Evolutionary conservation across 768 basidiomycete genomes (phyloP).

Genomic region (Flagelloscypha sp.): DNA sequence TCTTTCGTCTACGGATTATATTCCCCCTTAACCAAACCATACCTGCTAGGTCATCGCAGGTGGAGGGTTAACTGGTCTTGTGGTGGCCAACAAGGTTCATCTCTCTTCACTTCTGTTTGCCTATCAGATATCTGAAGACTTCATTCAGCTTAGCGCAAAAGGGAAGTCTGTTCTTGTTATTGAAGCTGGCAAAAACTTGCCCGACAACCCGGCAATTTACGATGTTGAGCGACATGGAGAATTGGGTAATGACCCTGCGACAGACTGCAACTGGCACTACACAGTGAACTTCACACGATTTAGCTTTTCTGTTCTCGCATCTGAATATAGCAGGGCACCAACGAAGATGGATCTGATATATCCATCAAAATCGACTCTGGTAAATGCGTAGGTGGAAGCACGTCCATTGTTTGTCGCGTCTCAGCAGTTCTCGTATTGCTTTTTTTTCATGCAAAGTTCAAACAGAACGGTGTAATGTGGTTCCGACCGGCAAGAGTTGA

Average conservation of each 20-base stretch:
- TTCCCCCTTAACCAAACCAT: background rate
- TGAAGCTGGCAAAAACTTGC: constrained; percentile 11
- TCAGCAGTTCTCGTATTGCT: too few species aligned
- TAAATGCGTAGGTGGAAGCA: constrained; percentile 8
- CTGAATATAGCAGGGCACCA: constrained; percentile 8
- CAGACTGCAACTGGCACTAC: constrained; percentile 13
- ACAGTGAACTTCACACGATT: too few species aligned
- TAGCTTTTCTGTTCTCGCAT: too few species aligned
- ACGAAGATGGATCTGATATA: constrained; percentile 6
- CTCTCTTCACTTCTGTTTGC: too few species aligned
- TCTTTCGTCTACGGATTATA: background rate
- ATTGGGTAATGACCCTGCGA: constrained; percentile 6
- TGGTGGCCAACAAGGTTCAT: constrained; percentile 9
- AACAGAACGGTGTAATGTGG: constrained; percentile 12
- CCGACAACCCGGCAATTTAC: constrained; percentile 8
- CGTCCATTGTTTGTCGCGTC: constrained; percentile 9
- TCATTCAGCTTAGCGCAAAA: constrained; percentile 8
- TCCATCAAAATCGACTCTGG: constrained; percentile 10
- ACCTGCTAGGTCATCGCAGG: background rate
- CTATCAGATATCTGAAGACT: too few species aligned
- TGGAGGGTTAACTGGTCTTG: constrained; percentile 9
- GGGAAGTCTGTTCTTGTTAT: constrained; percentile 10
- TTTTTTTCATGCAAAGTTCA: background rate
- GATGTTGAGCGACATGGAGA: constrained; percentile 8
- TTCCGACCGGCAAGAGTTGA: too few species aligned